phyloP scores from a whole-genome alignment of 1,284 basidiomycete genomes.

The Neonothopanus nambi region DNA sequence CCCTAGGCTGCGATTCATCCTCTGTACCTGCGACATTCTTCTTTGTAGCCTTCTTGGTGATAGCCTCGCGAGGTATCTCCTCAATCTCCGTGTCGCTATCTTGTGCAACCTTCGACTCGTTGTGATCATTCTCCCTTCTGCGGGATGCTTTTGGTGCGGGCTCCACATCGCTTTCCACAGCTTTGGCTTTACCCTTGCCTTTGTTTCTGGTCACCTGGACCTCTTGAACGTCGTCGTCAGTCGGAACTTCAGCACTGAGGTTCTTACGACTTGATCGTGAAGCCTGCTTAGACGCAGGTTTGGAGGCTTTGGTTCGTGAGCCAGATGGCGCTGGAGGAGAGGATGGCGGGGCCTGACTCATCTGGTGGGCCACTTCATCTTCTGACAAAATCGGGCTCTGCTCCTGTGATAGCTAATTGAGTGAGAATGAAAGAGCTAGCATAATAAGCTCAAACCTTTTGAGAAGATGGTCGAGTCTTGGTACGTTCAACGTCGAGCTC shows the following conservation, averaged over 20 bases:
- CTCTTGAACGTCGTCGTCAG: conserved; percentile 1
- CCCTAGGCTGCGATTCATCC: conserved; percentile 15
- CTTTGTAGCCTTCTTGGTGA: background rate
- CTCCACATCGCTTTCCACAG: conserved; percentile 13
- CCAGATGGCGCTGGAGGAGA: conserved; percentile 18
- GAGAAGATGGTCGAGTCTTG: conserved; percentile 22
- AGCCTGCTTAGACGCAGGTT: conserved; percentile 1
- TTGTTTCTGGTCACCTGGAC: conserved; percentile 15
- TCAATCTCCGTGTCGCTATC: conserved; percentile 3
- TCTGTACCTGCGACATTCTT: conserved; percentile 23
- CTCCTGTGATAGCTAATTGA: background rate
- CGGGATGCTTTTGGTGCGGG: conserved; percentile 3
- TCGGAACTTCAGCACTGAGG: background rate
- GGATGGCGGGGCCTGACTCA: conserved; percentile 14
- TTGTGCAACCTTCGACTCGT: background rate
- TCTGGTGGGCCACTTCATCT: conserved; percentile 19
- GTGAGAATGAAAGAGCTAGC: background rate
- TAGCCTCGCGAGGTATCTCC: background rate
- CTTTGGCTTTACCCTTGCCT: conserved; percentile 20
- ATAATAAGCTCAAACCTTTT: conserved; percentile 4
- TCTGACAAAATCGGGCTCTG: background rate
- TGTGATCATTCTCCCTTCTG: conserved; percentile 12
- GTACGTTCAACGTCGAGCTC: conserved; percentile 40
- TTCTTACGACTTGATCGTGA: conserved; percentile 1
- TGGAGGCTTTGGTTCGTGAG: conserved; percentile 1